Evolutionary conservation across 23 red algal genomes (phyloP).

Genomic region (Chondrus crispus): DNA sequence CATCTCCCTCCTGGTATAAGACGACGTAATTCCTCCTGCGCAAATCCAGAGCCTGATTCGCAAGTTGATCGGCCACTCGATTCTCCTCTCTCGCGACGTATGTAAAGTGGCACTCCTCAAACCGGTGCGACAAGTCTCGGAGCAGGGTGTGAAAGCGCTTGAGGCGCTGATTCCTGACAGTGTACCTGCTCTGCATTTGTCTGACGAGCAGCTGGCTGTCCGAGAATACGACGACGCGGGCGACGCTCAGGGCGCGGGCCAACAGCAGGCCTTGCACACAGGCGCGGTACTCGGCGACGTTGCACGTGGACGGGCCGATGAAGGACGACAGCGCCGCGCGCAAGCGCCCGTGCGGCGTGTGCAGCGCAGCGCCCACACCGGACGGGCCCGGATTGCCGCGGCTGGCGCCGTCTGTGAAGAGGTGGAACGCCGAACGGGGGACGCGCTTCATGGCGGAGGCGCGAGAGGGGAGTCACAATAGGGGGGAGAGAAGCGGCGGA

Average conservation of each 20-base stretch:
- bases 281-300: slow-evolving; percentile 1
- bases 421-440: too few relatives aligned
- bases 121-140: background rate
- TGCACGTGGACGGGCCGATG: background rate
- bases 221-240: background rate
- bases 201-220: background rate
- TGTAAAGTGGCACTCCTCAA: background rate
- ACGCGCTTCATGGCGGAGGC: too few relatives aligned
- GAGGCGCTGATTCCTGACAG: background rate
- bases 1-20: background rate
- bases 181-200: background rate
- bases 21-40: background rate
- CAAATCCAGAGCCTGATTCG: background rate
- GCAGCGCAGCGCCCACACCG: background rate
- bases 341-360: background rate
- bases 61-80: background rate
- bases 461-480: too few relatives aligned
- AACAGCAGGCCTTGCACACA: background rate
- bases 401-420: slow-evolving; percentile 2
- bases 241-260: background rate
- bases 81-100: background rate
- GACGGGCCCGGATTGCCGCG: slow-evolving; percentile 9
- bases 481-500: too few relatives aligned
- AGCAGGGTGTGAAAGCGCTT: background rate
- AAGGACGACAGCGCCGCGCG: background rate